Conservation (phyloP, 805 yeast genomes). For the Komagataella phaffii region DNA sequence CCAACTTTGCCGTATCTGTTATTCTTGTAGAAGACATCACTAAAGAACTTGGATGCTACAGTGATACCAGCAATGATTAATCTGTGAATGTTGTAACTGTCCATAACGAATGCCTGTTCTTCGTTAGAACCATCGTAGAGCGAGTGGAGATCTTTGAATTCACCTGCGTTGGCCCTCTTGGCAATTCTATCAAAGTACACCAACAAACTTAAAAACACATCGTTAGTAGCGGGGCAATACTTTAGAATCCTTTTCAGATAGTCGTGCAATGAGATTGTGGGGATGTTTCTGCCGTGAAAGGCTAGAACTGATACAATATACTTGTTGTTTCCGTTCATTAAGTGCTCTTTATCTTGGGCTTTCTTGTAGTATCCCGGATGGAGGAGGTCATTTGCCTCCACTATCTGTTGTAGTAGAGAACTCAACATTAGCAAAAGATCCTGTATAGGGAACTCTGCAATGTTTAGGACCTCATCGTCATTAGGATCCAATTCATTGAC, state of each 20-base stretch:
- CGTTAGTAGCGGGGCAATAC: conserved; percentile 98
- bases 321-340: conserved; percentile 22
- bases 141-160: conserved; percentile 13
- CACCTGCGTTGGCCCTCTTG: conserved; percentile 54
- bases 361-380: conserved; percentile 54
- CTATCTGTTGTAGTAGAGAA: conserved; percentile 71
- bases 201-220: conserved; percentile 77
- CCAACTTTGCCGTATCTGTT: conserved; percentile 93
- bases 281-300: conserved; percentile 91
- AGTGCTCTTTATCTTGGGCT: conserved; percentile 9
- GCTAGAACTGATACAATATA: conserved; percentile 66
- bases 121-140: conserved; percentile 8
- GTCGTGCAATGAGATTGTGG: conserved; percentile 87
- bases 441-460: conserved; percentile 71
- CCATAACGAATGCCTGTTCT: conserved; percentile 77
- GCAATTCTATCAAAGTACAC: conserved; percentile 94
- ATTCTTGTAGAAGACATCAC: conserved; percentile 90
- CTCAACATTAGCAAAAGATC: conserved; percentile 78
- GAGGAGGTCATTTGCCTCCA: conserved; percentile 78
- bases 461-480: conserved; percentile 42
- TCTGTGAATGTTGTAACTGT: conserved; percentile 89
- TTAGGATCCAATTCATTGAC: conserved; percentile 4
- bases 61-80: conserved; percentile 90
- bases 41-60: conserved; percentile 87
- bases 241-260: conserved; percentile 83